phyloP scores from a whole-genome alignment of 2,329 filamentous ascomycete species.

The Fusarium neocosmosporiellum region DNA sequence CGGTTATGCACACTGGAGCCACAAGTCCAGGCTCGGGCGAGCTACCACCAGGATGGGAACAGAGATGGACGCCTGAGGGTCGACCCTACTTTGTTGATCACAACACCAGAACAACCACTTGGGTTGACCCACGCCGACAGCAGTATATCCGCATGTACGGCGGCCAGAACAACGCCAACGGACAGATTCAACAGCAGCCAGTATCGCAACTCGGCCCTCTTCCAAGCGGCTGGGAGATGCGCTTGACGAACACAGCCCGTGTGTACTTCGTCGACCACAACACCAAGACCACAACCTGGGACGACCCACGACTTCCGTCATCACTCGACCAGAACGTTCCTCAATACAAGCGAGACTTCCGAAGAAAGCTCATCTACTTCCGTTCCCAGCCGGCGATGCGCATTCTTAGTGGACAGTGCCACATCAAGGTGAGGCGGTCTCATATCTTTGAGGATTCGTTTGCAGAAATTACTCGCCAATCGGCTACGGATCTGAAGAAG shows the following conservation, averaged over 20 bases:
- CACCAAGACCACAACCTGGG: conserved; percentile 99
- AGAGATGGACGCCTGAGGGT: conserved; percentile 93
- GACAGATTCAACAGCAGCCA: conserved; percentile 94
- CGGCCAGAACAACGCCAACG: conserved; percentile 85
- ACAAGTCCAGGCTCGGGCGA: conserved; percentile 96
- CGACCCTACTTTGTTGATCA: conserved; percentile 98
- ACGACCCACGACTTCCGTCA: conserved; percentile 93
- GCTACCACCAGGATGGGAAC: conserved; percentile 95
- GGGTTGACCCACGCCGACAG: conserved; percentile 96
- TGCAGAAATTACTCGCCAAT: conserved; percentile 97
- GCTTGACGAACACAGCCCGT: conserved; percentile 94
- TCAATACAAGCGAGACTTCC: conserved; percentile 99
- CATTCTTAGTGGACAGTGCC: conserved; percentile 95
- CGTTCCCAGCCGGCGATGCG: conserved; percentile 95
- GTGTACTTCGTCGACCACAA: conserved; percentile 99
- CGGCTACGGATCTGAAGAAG: conserved; percentile 96
- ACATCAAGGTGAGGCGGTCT: conserved; percentile 95
- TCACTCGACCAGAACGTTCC: conserved; percentile 98
- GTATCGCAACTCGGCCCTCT: conserved; percentile 96
- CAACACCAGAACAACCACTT: conserved; percentile 97
- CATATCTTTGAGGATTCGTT: conserved; percentile 99
- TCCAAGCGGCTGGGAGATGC: conserved; percentile 99
- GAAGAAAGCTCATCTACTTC: conserved; percentile 99
- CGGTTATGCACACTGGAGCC: conserved; percentile 92
- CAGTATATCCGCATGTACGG: conserved; percentile 99